Percentiles rank a stretch among this genome's conserved stretches.
Evolutionary conservation across 139 green algal species (phyloP).

Genomic region (Nannochloris sp.): DNA sequence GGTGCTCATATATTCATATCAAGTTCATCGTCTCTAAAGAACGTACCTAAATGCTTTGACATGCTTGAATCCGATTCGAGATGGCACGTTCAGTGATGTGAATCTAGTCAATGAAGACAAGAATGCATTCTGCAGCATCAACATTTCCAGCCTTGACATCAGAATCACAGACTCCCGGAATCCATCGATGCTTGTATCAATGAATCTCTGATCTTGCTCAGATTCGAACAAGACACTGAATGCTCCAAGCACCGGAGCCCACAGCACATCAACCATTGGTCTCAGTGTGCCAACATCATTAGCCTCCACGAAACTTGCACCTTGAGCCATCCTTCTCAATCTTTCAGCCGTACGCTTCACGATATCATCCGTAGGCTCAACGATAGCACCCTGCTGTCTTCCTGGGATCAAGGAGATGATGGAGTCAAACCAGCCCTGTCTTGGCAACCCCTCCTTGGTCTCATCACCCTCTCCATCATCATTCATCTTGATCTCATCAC

Average conservation of each 20-base stretch:
- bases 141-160: slow-evolving; percentile 67
- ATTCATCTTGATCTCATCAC: slow-evolving; percentile 95
- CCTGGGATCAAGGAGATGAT: slow-evolving; percentile 53
- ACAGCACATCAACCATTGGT: slow-evolving; percentile 90
- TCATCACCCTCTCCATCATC: background rate
- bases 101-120: slow-evolving; percentile 42
- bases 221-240: slow-evolving; percentile 82
- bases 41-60: slow-evolving; percentile 53
- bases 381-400: slow-evolving; percentile 6
- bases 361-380: slow-evolving; percentile 66
- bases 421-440: slow-evolving; percentile 43
- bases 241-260: slow-evolving; percentile 86
- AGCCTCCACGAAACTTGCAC: slow-evolving; percentile 63
- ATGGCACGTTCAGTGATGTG: slow-evolving; percentile 57
- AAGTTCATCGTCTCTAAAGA: background rate
- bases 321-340: slow-evolving; percentile 60
- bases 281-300: slow-evolving; percentile 58
- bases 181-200: slow-evolving; percentile 62
- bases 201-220: slow-evolving; percentile 48
- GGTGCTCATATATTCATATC: background rate
- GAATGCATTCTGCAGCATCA: slow-evolving; percentile 81
- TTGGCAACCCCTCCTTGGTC: background rate
- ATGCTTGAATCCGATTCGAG: slow-evolving; percentile 77
- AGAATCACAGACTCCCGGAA: slow-evolving; percentile 52
- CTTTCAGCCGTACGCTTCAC: slow-evolving; percentile 54